A percentile compares a stretch with the other conserved stretches of the same genome.
phyloP scores from a whole-genome alignment of 2,329 filamentous ascomycete species.

The Stromatinia cepivora region DNA sequence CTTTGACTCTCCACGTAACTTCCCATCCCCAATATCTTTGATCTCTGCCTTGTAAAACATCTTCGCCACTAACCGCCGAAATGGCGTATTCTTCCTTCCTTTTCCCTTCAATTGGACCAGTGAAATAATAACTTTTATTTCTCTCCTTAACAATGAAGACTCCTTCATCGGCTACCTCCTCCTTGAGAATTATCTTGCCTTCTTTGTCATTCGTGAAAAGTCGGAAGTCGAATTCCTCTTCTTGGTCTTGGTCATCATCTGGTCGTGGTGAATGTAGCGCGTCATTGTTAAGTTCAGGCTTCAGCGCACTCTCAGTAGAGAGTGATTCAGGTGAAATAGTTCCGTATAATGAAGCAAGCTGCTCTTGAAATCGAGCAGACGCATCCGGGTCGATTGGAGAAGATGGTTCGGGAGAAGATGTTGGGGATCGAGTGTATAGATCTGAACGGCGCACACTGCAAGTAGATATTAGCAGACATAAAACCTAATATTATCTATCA shows the following conservation, averaged over 20 bases:
- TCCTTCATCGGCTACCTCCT: conserved; percentile 45
- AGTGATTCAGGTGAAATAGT: conserved; percentile 18
- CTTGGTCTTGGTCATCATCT: conserved; percentile 22
- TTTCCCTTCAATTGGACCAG: conserved; percentile 43
- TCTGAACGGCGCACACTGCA: conserved; percentile 57
- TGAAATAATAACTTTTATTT: conserved; percentile 53
- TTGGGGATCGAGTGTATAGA: conserved; percentile 44
- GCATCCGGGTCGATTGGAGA: conserved; percentile 34
- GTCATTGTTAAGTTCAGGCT: conserved; percentile 34
- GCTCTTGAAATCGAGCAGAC: conserved; percentile 28
- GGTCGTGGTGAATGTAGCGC: conserved; percentile 17
- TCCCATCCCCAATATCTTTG: conserved; percentile 58
- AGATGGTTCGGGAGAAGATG: conserved; percentile 28
- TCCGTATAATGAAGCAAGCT: conserved; percentile 36
- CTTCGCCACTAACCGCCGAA: conserved; percentile 55
- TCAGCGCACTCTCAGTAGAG: neutral
- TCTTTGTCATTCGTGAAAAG: conserved; percentile 49
- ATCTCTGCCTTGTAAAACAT: conserved; percentile 49
- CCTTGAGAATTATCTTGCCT: conserved; percentile 52
- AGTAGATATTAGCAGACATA: conserved; percentile 21
- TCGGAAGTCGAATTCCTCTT: conserved; percentile 55
- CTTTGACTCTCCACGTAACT: conserved; percentile 59
- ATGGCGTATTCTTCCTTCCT: conserved; percentile 45
- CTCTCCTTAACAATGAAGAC: conserved; percentile 45
- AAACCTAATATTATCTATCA: neutral